These are phyloP conservation scores for Solanum phureja DNA, from an alignment of 257 asterid species.

Conservation along the genomic window DNA sequence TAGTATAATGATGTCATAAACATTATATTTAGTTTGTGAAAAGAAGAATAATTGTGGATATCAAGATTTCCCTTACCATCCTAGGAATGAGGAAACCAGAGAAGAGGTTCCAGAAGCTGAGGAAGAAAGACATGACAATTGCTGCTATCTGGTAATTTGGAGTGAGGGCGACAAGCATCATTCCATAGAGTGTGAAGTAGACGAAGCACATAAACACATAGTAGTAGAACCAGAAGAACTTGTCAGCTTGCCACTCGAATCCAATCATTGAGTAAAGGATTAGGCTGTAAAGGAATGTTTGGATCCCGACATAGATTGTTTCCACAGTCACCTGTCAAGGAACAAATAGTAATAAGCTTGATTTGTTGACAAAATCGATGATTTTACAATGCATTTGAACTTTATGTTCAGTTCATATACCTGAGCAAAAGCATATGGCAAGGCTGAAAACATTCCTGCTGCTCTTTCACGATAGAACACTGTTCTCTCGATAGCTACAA, in stretches of 20 bases:
- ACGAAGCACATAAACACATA: conserved; percentile 27
- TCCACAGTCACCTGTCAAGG: conserved; percentile 43
- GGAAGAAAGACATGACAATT: conserved; percentile 57
- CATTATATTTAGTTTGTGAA: not conserved
- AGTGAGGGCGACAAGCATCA: conserved; percentile 60
- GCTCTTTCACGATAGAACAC: conserved; percentile 62
- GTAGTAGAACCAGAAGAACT: conserved; percentile 46
- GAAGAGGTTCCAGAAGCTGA: conserved; percentile 66
- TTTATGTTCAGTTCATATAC: conserved; percentile 7
- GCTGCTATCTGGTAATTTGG: conserved; percentile 64
- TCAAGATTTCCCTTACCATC: conserved; percentile 25
- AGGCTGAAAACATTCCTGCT: conserved; percentile 58
- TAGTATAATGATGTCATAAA: not conserved
- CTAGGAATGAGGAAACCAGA: conserved; percentile 65
- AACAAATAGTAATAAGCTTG: not conserved
- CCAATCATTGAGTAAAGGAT: conserved; percentile 27
- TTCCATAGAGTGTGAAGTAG: conserved; percentile 27
- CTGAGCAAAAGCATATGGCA: conserved; percentile 76
- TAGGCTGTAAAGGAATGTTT: conserved; percentile 23
- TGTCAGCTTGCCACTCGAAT: conserved; percentile 29
- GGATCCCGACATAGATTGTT: conserved; percentile 34
- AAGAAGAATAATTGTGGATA: not conserved
- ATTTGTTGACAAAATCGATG: not conserved
- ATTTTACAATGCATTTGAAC: not conserved
- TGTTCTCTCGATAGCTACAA: conserved; percentile 56